These are phyloP conservation scores for Colletotrichum melonis DNA, from an alignment of 2,329 filamentous ascomycete species.

Conservation along the genomic window DNA sequence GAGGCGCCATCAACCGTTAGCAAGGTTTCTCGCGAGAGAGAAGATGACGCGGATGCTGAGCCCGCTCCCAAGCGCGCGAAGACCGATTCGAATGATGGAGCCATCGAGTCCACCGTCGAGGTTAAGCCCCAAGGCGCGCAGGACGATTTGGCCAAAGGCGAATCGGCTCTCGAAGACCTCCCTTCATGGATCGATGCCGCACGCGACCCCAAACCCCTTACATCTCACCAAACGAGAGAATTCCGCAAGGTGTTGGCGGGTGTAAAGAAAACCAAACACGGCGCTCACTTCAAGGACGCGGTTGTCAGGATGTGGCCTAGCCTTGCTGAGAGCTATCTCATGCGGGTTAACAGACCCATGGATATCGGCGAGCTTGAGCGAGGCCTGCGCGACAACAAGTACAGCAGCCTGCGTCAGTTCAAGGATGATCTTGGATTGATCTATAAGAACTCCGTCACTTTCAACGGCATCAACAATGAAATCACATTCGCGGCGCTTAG, in stretches of 20 bases:
- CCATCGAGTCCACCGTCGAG: conserved; percentile 38
- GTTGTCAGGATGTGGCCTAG: conserved; percentile 81
- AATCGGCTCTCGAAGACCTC: conserved; percentile 42
- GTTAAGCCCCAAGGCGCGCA: conserved; percentile 47
- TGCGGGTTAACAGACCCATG: conserved; percentile 80
- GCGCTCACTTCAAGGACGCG: conserved; percentile 79
- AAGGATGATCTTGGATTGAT: conserved; percentile 81
- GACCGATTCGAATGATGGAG: conserved; percentile 67
- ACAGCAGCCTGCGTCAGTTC: conserved; percentile 77
- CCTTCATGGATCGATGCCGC: conserved; percentile 55
- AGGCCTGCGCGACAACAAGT: conserved; percentile 76
- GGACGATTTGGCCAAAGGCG: conserved; percentile 36
- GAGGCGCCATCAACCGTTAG: conserved; percentile 59
- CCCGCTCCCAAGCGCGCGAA: conserved; percentile 85
- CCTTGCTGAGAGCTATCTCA: conserved; percentile 79
- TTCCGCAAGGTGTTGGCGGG: conserved; percentile 75
- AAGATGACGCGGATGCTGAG: conserved; percentile 75
- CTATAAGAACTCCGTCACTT: conserved; percentile 80
- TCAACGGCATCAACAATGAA: conserved; percentile 84
- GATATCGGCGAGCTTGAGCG: conserved; percentile 86
- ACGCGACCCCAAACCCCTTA: conserved; percentile 63
- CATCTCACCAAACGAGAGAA: conserved; percentile 69
- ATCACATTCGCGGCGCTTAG: conserved; percentile 70
- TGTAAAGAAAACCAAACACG: conserved; percentile 88
- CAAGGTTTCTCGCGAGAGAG: conserved; percentile 80